Conservation (phyloP, 306 rosid genomes). For the Alnus glutinosa region DNA sequence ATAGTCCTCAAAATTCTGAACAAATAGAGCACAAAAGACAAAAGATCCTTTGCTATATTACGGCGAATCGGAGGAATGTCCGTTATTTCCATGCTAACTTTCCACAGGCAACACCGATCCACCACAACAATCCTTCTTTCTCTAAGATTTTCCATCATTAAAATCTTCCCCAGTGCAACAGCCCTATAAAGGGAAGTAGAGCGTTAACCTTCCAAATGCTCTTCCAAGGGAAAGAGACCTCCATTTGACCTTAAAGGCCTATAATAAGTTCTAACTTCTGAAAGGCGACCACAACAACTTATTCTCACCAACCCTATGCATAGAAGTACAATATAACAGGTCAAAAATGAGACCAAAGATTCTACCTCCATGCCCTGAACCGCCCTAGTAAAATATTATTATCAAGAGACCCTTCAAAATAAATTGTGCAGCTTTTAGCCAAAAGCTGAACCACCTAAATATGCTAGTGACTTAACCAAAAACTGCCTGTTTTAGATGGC, state of each 20-base stretch:
- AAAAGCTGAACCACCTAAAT: background rate
- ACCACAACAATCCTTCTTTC: background rate
- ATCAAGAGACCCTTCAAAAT: background rate
- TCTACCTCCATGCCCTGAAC: background rate
- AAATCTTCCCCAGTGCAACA: background rate
- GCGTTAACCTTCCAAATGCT: constrained; percentile 5
- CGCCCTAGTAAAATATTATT: background rate
- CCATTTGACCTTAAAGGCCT: background rate
- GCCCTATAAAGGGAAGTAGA: background rate
- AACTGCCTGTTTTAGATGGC: background rate
- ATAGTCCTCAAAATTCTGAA: background rate
- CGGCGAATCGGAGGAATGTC: background rate
- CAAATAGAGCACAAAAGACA: background rate
- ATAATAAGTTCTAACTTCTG: background rate
- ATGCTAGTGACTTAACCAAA: background rate
- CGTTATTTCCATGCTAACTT: background rate
- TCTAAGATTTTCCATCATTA: background rate
- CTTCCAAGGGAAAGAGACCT: background rate
- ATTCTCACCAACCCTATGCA: background rate
- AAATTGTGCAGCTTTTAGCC: background rate
- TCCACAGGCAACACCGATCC: background rate
- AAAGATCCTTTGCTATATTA: background rate
- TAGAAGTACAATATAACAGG: background rate
- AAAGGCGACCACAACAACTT: background rate
- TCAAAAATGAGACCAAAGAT: background rate